Evolutionary conservation across 495 filamentous ascomycete species (phyloP), one percentile per base, ranked within the genome.

Genomic region (Tuber brumale): DNA sequence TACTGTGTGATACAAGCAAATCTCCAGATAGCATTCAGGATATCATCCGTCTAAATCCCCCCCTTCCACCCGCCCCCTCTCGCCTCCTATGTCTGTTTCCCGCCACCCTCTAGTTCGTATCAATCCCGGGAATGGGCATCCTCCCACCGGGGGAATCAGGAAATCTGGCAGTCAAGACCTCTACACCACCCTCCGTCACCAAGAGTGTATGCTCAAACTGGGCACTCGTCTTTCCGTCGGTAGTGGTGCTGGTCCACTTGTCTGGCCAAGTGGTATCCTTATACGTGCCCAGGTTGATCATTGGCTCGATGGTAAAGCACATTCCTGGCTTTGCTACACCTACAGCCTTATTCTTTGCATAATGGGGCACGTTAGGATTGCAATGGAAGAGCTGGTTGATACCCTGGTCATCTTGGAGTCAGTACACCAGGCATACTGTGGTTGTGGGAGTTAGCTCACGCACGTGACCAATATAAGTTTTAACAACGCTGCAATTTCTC

Each of bases 131-230:
- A 87, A 95, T 92, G 3, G 90, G 86, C 44, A 97, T 85, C 31
- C 92, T 88, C 0, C 95, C 95, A 69, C 95, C 95, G 0, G 95
- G 95, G 8, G 94, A 97, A 82, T 91, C 89, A 35, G 89, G 86
- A 66, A 89, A 84, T 78, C 95, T 88, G 43, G 95, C 95, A 1
- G 95, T 99, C 81, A 99, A 84, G 57, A 98, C 87, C 86, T 99
- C 95, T 21, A 97, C 94, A 1, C 95, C 95, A 73, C 92, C 91
- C 82, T 95, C 94, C 0, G 95, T 99, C 2, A 98, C 95, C 3
- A 99, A 85, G 48, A 97, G 88, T 0, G 95, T 99, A 83, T 99
- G 95, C 83, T 99, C 90, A 82, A 97, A 97, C 83, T 97, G 93
- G 0, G 93, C 93, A 31, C 92, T 95, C 84, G 88, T 85, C 83